These are phyloP conservation scores for Phaffia rhodozyma DNA, from an alignment of 1,284 basidiomycete genomes.

Conservation along the genomic window DNA sequence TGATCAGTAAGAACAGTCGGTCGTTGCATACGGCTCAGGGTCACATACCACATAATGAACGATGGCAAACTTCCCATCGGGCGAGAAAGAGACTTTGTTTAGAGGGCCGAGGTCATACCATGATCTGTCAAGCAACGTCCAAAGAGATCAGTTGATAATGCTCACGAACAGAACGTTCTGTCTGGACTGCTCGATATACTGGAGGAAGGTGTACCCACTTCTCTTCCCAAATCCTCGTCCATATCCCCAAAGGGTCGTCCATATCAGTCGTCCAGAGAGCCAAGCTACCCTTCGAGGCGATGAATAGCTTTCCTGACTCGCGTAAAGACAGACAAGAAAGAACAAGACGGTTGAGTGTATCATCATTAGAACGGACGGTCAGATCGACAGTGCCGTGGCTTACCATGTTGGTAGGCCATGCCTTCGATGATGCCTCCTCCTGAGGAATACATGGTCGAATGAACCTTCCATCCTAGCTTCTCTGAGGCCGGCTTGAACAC, in stretches of 20 bases:
- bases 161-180: no score
- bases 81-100: conserved; percentile 15
- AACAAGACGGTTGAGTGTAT: neutral
- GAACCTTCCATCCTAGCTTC: conserved; percentile 53
- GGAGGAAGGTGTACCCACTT: conserved; percentile 39
- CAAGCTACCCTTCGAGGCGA: conserved; percentile 47
- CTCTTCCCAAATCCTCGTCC: conserved; percentile 60
- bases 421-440: conserved; percentile 45
- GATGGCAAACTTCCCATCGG: conserved; percentile 31
- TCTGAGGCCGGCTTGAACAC: conserved; percentile 46
- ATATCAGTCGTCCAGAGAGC: conserved; percentile 59
- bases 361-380: neutral
- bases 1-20: no score
- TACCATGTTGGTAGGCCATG: conserved; percentile 59
- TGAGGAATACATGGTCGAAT: conserved; percentile 57
- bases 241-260: conserved; percentile 64
- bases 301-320: conserved; percentile 52
- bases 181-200: neutral
- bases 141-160: neutral
- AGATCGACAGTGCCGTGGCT: neutral
- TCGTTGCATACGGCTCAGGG: no score
- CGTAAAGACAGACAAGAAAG: neutral
- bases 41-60: conserved; percentile 42
- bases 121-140: neutral
- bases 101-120: neutral